Evolutionary conservation across 1,139 yeast species (phyloP).

Genomic region (Pneumocystis murina): DNA sequence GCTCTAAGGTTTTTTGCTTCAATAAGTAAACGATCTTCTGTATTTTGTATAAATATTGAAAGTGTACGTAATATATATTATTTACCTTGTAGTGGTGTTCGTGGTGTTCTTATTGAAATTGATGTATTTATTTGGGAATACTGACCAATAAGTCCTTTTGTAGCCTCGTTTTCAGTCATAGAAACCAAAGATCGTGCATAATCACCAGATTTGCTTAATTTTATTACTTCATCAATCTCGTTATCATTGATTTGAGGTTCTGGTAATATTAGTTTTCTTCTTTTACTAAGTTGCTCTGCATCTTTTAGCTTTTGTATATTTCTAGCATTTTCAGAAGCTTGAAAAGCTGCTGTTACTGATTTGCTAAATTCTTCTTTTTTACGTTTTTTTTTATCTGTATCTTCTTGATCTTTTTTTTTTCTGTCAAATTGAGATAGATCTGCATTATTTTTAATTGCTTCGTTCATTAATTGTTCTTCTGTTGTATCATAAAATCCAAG

Average conservation of each 20-base stretch:
- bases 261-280: constrained; percentile 42
- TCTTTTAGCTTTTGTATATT: constrained; percentile 21
- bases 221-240: constrained; percentile 24
- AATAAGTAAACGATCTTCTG: constrained; percentile 17
- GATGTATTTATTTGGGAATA: constrained; percentile 6
- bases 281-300: constrained; percentile 32
- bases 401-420: constrained; percentile 30
- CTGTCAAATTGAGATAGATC: constrained; percentile 37
- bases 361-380: constrained; percentile 22
- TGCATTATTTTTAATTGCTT: constrained; percentile 29
- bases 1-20: constrained; percentile 21
- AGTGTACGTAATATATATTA: not conserved
- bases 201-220: constrained; percentile 20
- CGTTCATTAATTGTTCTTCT: constrained; percentile 32
- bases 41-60: constrained; percentile 13
- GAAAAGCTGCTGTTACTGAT: constrained; percentile 17
- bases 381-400: constrained; percentile 22
- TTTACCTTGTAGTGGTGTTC: constrained; percentile 12
- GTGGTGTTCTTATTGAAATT: constrained; percentile 8
- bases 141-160: constrained; percentile 7
- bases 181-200: constrained; percentile 13
- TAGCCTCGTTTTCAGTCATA: constrained; percentile 16
- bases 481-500: constrained; percentile 55
- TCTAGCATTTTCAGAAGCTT: constrained; percentile 28
- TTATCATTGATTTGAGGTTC: constrained; percentile 31